A percentile compares a stretch with the other conserved stretches of the same genome.
phyloP scores from a whole-genome alignment of 2,329 filamentous ascomycete species.

The Graphium sp. region DNA sequence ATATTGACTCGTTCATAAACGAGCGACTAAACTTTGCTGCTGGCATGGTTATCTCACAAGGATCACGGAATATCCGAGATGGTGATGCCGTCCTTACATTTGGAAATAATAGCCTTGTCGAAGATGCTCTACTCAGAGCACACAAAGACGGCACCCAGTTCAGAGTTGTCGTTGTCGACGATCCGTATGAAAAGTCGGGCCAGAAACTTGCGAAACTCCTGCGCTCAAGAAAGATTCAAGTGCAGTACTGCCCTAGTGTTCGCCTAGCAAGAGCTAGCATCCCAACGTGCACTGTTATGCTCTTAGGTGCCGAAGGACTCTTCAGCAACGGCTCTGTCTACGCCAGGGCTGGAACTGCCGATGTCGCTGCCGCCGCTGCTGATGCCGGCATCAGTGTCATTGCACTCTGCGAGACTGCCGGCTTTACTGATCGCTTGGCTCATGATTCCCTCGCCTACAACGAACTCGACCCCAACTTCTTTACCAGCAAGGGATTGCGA shows the following conservation, averaged over 20 bases:
- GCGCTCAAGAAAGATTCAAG: slow-evolving; percentile 48
- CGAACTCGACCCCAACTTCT: slow-evolving; percentile 68
- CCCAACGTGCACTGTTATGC: slow-evolving; percentile 64
- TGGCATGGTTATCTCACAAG: slow-evolving; percentile 65
- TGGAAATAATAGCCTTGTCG: slow-evolving; percentile 71
- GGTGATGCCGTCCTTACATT: slow-evolving; percentile 78
- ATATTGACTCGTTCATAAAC: slow-evolving; percentile 78
- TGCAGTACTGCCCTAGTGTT: slow-evolving; percentile 64
- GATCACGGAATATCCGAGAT: slow-evolving; percentile 57
- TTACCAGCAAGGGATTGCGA: slow-evolving; percentile 31
- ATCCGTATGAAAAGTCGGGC: slow-evolving; percentile 35
- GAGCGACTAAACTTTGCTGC: slow-evolving; percentile 82
- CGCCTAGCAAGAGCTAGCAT: no score
- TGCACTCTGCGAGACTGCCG: slow-evolving; percentile 85
- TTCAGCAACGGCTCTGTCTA: slow-evolving; percentile 89
- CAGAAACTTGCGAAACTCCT: slow-evolving; percentile 52
- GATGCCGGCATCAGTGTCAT: slow-evolving; percentile 65
- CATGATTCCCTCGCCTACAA: slow-evolving; percentile 90
- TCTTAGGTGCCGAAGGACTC: slow-evolving; percentile 88
- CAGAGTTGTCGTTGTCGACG: slow-evolving; percentile 70
- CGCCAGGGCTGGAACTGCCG: slow-evolving; percentile 71
- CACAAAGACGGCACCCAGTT: slow-evolving; percentile 56
- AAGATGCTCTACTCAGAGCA: slow-evolving; percentile 63
- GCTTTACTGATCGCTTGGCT: slow-evolving; percentile 74
- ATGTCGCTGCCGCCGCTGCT: slow-evolving; percentile 70